Base-by-base conservation (phyloP, 2,329 filamentous ascomycete genomes). In the Torrubiellomyces zombiae region DNA sequence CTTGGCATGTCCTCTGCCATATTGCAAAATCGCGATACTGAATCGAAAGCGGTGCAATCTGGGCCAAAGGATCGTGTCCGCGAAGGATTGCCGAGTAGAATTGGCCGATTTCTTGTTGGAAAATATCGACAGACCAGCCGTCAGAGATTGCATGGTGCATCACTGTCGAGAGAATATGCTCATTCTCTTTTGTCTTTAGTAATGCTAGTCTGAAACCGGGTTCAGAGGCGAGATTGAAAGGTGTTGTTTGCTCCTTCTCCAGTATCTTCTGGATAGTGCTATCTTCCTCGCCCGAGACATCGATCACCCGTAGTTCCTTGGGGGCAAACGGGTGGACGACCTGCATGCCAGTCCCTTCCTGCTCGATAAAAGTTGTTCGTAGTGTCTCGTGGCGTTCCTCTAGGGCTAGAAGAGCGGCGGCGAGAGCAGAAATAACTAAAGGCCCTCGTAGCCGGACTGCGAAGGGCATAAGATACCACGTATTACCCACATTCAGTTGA, bases 1-100 rank as follows among this genome's bases (percentile, higher is more conserved):
- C 29, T 8, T 43, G 37, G 2, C 16, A 12, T 0, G 33, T 12
- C 22, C 33, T 38, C 14, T 44, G 39, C 40, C 41, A 45, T 0
- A 18, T 9, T 1, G 42, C 21, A 14, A 33, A 43, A 26, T 45
- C 41, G 3, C 35, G 32, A 26, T 45, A 45, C 14, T 43, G 34
- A 4, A 44, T 38, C 0, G 36, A 33, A 0, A 44, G 25, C 1
- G 36, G 34, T 0, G 9, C 16, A 3, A 38, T 11, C 6, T 17
- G 7, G 4, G 29, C 21, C 2, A 32, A 10, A 5, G 29, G 31
- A 20, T 34, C 28, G 7, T 27, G 10, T 2, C 28, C 28, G 2
- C n/a, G 16, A 3, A 37, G 11, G 2, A 34, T 33, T 5, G 28
- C 26, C 5, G 29, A 9, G 17, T 37, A 37, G 16, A 31, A 35